Conservation (phyloP, 495 filamentous ascomycete species). For the Aspergillus bertholletiae region DNA sequence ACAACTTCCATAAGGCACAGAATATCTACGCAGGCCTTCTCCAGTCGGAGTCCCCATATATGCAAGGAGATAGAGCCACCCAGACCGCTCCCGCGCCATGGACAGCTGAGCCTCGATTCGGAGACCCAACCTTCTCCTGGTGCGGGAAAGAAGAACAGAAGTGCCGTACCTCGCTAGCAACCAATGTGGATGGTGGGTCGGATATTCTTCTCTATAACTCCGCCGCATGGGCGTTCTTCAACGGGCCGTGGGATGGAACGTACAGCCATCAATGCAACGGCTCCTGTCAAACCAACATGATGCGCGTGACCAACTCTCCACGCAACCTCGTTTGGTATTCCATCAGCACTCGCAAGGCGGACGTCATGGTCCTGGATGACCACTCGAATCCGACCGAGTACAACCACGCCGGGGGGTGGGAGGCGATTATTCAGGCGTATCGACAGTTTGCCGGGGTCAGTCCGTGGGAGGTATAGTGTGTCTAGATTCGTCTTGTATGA, state of each 20-base stretch:
- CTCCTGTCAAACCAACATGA: constrained; percentile 44
- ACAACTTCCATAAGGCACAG: constrained; percentile 44
- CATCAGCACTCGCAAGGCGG: constrained; percentile 35
- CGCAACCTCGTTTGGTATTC: constrained; percentile 40
- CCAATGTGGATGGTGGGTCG: constrained; percentile 36
- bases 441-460: constrained; percentile 14
- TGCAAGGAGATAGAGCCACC: constrained; percentile 35
- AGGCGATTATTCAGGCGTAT: constrained; percentile 49
- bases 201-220: constrained; percentile 53
- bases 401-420: constrained; percentile 53
- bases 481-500: no score
- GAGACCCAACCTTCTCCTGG: constrained; percentile 42
- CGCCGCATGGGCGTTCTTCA: constrained; percentile 52
- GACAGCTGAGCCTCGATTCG: constrained; percentile 29
- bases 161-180: constrained; percentile 40
- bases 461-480: no score
- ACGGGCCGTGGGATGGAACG: constrained; percentile 31
- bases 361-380: constrained; percentile 39
- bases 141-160: constrained; percentile 27
- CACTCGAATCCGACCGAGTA: constrained; percentile 29
- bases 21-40: constrained; percentile 47
- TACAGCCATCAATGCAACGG: constrained; percentile 32
- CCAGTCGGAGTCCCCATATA: constrained; percentile 45
- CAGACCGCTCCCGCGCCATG: constrained; percentile 42
- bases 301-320: constrained; percentile 28